Conservation (phyloP, 352 stramenopile species). For the Globisporangium acanthophoron region DNA sequence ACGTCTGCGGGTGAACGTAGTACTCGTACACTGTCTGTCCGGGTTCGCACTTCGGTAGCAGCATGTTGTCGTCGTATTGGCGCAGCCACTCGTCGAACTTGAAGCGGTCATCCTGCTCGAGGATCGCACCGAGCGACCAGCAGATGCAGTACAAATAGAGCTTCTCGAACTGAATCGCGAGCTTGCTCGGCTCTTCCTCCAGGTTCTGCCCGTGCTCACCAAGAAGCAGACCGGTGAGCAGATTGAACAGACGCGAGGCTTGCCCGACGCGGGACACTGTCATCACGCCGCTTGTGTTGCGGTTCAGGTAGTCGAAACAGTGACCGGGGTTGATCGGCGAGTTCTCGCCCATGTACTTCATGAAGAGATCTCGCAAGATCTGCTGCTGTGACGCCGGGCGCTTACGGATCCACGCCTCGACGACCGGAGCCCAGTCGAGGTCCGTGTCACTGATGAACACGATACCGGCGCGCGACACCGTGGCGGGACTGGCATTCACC, state of each 20-base stretch:
- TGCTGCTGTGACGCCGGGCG: slow-evolving; percentile 81
- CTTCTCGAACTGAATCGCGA: slow-evolving; percentile 90
- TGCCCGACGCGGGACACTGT: slow-evolving; percentile 89
- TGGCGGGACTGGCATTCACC: slow-evolving; percentile 96
- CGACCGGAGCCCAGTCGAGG: slow-evolving; percentile 95
- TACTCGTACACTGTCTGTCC: slow-evolving; percentile 92
- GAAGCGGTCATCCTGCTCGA: slow-evolving; percentile 94
- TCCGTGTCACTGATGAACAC: slow-evolving; percentile 98
- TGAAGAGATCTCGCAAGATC: slow-evolving; percentile 90
- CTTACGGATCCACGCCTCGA: slow-evolving; percentile 95
- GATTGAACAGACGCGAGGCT: slow-evolving; percentile 71
- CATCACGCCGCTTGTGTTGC: slow-evolving; percentile 93
- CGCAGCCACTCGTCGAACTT: slow-evolving; percentile 97
- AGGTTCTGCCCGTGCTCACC: slow-evolving; percentile 67
- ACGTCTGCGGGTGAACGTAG: slow-evolving; percentile 88
- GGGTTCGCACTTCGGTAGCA: slow-evolving; percentile 90
- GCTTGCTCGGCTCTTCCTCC: slow-evolving; percentile 58
- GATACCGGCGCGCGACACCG: slow-evolving; percentile 95
- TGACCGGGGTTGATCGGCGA: slow-evolving; percentile 91
- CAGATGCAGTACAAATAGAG: slow-evolving; percentile 96
- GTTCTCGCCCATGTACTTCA: slow-evolving; percentile 96
- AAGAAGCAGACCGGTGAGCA: slow-evolving; percentile 91
- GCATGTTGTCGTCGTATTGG: slow-evolving; percentile 85
- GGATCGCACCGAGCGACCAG: slow-evolving; percentile 94
- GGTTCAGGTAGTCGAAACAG: slow-evolving; percentile 95